Conservation (phyloP, 306 rosid genomes). For the Cajanus cajan region DNA sequence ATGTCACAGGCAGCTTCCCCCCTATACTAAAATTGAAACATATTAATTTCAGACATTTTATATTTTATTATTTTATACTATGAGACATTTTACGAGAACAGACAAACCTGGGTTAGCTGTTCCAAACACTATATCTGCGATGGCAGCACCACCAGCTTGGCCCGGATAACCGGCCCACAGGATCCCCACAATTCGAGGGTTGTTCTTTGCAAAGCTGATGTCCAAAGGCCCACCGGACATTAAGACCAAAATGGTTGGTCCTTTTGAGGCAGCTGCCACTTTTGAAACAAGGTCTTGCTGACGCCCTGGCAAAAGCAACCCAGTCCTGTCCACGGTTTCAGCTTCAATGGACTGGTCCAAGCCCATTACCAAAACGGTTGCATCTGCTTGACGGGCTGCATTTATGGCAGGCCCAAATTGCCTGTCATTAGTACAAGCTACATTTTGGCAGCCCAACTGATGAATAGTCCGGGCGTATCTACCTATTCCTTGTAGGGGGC, state of each 20-base stretch:
- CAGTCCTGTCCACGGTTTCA: slow-evolving; percentile 59
- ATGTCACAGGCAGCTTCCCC: slow-evolving; percentile 84
- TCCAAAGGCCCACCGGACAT: slow-evolving; percentile 93
- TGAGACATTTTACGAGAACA: background rate
- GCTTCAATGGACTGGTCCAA: slow-evolving; percentile 92
- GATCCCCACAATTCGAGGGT: slow-evolving; percentile 53
- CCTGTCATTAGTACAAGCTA: slow-evolving; percentile 48
- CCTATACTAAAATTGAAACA: slow-evolving; percentile 34
- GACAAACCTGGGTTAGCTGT: slow-evolving; percentile 56
- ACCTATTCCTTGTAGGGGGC: slow-evolving; percentile 74
- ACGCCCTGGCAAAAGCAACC: slow-evolving; percentile 69
- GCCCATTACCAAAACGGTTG: slow-evolving; percentile 70
- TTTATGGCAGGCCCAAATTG: slow-evolving; percentile 51
- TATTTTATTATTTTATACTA: too few relatives aligned
- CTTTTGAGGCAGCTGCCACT: slow-evolving; percentile 70
- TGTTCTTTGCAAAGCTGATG: slow-evolving; percentile 58
- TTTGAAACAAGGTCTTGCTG: slow-evolving; percentile 74
- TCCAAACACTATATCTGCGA: slow-evolving; percentile 75
- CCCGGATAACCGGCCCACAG: slow-evolving; percentile 94
- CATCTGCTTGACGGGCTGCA: slow-evolving; percentile 70
- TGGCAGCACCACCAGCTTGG: slow-evolving; percentile 88
- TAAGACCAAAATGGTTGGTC: slow-evolving; percentile 73
- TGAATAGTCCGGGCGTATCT: slow-evolving; percentile 51
- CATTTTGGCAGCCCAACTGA: slow-evolving; percentile 60
- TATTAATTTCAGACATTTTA: too few relatives aligned